Percentiles rank a stretch among this genome's conserved stretches.
Evolutionary conservation across 352 stramenopile genomes (phyloP).

Genomic region (Phytophthora lateralis): DNA sequence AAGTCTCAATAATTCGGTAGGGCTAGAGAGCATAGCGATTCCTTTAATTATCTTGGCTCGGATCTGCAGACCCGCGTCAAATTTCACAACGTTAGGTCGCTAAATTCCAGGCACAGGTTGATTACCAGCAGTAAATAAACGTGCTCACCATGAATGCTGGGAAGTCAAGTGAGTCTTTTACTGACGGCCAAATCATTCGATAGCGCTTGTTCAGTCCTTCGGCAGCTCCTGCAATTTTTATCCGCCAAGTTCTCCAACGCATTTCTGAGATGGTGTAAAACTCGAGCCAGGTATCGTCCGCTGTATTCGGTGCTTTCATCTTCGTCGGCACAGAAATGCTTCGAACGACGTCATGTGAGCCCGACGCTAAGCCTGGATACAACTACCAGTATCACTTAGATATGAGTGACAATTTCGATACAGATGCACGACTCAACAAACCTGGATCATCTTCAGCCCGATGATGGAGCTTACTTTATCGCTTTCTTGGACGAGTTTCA

Average conservation of each 20-base stretch:
- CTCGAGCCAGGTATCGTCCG: constrained; percentile 19
- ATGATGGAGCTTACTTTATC: neutral
- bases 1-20: constrained; percentile 13
- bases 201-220: constrained; percentile 4
- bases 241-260: constrained; percentile 32
- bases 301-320: neutral
- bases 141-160: constrained; percentile 29
- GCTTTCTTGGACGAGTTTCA: constrained; percentile 20
- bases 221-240: constrained; percentile 12
- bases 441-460: constrained; percentile 23
- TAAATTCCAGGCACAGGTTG: neutral
- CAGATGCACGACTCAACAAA: constrained; percentile 2
- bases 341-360: constrained; percentile 36
- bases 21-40: constrained; percentile 14
- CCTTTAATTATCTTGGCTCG: neutral
- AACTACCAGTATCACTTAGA: constrained; percentile 27
- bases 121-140: neutral
- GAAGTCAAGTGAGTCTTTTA: constrained; percentile 49
- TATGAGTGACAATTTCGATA: neutral
- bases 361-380: constrained; percentile 39
- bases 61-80: constrained; percentile 13
- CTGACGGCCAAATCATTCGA: constrained; percentile 41
- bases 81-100: neutral
- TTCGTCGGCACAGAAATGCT: constrained; percentile 31
- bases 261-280: constrained; percentile 41